Evolutionary conservation across 139 green algal species (phyloP).

Genomic region (Micromonas pusilla): DNA sequence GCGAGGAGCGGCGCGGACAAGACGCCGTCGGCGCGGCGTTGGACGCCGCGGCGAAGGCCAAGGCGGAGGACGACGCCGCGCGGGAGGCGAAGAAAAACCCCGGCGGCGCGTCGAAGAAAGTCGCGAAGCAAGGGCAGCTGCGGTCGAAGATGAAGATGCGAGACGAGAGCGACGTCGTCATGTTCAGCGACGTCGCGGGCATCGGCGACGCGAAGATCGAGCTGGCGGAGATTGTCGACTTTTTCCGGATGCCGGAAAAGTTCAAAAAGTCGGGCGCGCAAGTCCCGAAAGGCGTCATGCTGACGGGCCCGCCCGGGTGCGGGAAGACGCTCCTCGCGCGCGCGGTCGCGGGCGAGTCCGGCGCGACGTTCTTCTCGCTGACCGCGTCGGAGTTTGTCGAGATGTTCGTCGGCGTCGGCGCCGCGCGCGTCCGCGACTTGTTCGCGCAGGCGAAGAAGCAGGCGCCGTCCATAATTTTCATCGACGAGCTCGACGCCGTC

Average conservation of each 20-base stretch:
- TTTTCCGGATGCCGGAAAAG: conserved; percentile 84
- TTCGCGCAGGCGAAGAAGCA: conserved; percentile 83
- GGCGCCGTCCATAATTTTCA: conserved; percentile 81
- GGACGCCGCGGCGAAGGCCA: neutral
- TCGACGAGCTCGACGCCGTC: conserved; percentile 96
- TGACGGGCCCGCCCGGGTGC: conserved; percentile 66
- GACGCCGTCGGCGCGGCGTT: neutral
- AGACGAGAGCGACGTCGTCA: conserved; percentile 25
- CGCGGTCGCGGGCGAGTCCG: conserved; percentile 64
- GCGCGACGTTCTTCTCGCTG: conserved; percentile 80
- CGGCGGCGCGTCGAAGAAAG: neutral
- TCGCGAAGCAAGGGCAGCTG: conserved; percentile 14
- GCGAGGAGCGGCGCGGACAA: neutral
- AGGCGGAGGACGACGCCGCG: neutral
- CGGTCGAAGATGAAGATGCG: conserved; percentile 19
- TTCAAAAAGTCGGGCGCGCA: conserved; percentile 64
- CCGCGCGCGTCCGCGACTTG: conserved; percentile 82
- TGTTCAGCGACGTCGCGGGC: conserved; percentile 39
- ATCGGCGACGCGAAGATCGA: conserved; percentile 37
- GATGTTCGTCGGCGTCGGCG: conserved; percentile 93
- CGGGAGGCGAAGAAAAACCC: conserved; percentile 10
- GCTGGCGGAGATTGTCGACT: conserved; percentile 53
- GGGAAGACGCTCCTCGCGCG: conserved; percentile 67
- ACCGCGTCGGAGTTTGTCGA: conserved; percentile 97
- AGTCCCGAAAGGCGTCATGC: conserved; percentile 29